These are phyloP conservation scores for Eucalyptus erythrocorys DNA, from an alignment of 345 rosid species.

Conservation along the genomic window DNA sequence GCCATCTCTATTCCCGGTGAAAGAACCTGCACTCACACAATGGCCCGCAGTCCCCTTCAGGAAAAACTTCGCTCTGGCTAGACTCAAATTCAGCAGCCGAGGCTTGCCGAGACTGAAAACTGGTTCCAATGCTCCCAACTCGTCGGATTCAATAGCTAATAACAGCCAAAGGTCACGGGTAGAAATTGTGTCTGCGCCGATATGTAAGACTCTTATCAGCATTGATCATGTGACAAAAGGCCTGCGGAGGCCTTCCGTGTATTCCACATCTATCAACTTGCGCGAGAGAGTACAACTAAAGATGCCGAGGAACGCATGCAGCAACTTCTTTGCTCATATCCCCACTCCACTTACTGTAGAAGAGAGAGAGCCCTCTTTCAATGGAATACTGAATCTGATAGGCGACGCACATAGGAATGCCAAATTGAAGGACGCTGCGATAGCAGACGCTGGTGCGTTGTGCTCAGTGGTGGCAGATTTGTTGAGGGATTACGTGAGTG, in stretches of 20 bases:
- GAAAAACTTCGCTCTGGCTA: not conserved
- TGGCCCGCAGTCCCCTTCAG: not conserved
- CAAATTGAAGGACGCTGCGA: not conserved
- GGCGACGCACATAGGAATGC: not conserved
- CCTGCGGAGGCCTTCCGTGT: not conserved
- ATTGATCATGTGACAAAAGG: not conserved
- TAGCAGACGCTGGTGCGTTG: not conserved
- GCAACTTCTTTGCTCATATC: not conserved
- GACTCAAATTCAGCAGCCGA: not conserved
- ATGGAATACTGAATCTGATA: constrained; percentile 1
- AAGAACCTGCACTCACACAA: not conserved
- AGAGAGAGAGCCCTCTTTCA: not conserved
- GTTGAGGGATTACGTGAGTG: not conserved
- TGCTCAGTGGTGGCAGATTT: not conserved
- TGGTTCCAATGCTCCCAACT: not conserved
- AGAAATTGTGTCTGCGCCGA: not conserved
- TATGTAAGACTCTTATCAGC: constrained; percentile 5
- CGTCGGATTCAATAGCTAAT: not conserved
- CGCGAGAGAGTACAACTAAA: not conserved
- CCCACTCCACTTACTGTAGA: not conserved
- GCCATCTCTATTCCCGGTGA: not conserved
- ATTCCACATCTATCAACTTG: not conserved
- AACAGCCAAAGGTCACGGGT: not conserved
- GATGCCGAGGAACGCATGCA: not conserved
- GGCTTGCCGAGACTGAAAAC: not conserved